phyloP scores from a whole-genome alignment of 768 basidiomycete species.

The Clavaria fumosa region DNA sequence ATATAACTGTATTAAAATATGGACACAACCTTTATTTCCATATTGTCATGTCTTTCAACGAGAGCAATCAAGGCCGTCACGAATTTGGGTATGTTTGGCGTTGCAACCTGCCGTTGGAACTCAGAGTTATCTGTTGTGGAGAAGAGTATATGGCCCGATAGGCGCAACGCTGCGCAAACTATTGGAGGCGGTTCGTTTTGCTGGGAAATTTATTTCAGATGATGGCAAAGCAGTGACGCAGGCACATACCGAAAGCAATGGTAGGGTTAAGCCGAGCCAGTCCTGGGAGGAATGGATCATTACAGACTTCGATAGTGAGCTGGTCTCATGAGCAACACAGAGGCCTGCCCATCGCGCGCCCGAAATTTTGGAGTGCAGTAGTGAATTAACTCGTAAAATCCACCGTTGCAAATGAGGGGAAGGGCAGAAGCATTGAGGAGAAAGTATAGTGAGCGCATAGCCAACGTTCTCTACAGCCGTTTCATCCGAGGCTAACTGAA shows the following conservation, averaged over 20 bases:
- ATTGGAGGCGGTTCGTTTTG: slow-evolving; percentile 51
- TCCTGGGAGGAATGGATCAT: slow-evolving; percentile 59
- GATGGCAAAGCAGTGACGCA: slow-evolving; percentile 12
- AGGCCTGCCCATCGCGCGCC: slow-evolving; percentile 70
- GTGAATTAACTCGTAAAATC: slow-evolving; percentile 53
- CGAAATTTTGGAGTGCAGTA: slow-evolving; percentile 66
- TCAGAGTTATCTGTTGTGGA: slow-evolving; percentile 47
- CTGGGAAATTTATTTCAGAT: slow-evolving; percentile 21
- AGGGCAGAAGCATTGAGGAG: slow-evolving; percentile 33
- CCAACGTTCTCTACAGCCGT: slow-evolving; percentile 44
- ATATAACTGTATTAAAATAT: slow-evolving; percentile 1
- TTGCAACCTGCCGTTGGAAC: slow-evolving; percentile 66
- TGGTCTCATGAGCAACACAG: slow-evolving; percentile 55
- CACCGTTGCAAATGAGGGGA: slow-evolving; percentile 64
- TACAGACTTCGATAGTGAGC: slow-evolving; percentile 35
- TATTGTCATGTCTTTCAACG: slow-evolving; percentile 33
- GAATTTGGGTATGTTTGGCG: slow-evolving; percentile 61
- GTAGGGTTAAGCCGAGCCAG: slow-evolving; percentile 54
- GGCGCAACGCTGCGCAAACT: slow-evolving; percentile 47
- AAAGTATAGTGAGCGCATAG: slow-evolving; percentile 41
- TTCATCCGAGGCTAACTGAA: slow-evolving; percentile 56
- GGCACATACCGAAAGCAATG: slow-evolving; percentile 52
- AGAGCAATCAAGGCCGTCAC: slow-evolving; percentile 40
- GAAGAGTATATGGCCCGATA: slow-evolving; percentile 46
- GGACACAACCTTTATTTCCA: slow-evolving; percentile 37